Evolutionary conservation across 768 basidiomycete species (phyloP), one percentile per base, ranked within the genome.

Genomic region (Leccinum imitatum): DNA sequence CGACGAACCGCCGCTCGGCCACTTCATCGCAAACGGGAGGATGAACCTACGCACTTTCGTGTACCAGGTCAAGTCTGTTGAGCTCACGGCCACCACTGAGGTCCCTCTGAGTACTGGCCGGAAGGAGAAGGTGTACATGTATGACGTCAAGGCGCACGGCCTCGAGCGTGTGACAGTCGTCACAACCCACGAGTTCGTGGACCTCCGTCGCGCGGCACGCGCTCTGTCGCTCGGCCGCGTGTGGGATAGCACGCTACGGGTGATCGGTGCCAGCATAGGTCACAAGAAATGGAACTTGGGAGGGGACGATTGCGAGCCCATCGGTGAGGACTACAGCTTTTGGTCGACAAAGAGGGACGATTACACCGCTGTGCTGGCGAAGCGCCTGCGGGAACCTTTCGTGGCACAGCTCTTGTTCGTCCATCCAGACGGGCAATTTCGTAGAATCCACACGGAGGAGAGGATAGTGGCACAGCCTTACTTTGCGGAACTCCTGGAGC

Each of bases 1-100:
- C 17, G 27, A 65, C 2, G 65, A 70, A 1, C 70, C 69, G 3
- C 69, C 69, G 8, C 68, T 69, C 4, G 70, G 68, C 25, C 69
- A 71, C 55, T 70, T 70, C 25, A 72, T 70, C 39, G 69, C 69
- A 14, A 72, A 70, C 21, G 69, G 69, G 23, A 57, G 65, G 59
- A 72, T 72, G 70, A 72, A 71, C 58, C 30, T 70, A 50, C 65
- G 67, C 31, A 48, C 51, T 41, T 73, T 70, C 33, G 66, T 66
- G 47, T 60, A 70, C 59, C 67, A 64, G 30, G 65, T 70, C 47
- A 53, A 10, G 8, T 63, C 65, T 6, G 54, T 68, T 7, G 5
- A 56, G 4, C 60, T 67, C 53, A 19, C 50, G 15, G 23, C 56
- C 1, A 53, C 64, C 41, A 25, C 41, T 13, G 56, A 62, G 53